Evolutionary conservation across 2,329 filamentous ascomycete species (phyloP), one percentile per base, ranked within the genome.

Genomic region (Epichloe bromicola): DNA sequence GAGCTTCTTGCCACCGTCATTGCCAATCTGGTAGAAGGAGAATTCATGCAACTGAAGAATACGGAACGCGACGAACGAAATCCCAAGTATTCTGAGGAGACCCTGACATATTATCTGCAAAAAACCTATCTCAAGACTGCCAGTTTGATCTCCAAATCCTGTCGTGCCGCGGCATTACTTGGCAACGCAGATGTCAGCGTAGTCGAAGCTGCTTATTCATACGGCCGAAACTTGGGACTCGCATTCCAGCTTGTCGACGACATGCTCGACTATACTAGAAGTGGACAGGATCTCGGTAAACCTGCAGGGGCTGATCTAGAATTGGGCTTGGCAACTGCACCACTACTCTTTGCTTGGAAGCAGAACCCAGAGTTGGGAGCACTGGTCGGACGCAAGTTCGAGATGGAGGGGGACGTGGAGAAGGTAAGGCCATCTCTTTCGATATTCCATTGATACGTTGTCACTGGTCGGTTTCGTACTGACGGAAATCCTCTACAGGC

Each of bases 21-120:
- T 59, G 91, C 93, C 43, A 98, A 98, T 66, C 74, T 98, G 26
- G 90, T 98, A 19, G 93, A 98, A 71, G 93, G 93, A 63, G 93
- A 98, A 69, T 97, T 98, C 73, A 98, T 98, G 93, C 93, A 98
- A 73, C 74, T 98, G 60, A 94, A 95, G 72, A 98, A 98, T 69
- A 97, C 93, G 1, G 87, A 86, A 44, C 76, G 80, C 57, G 91
- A 96, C 65, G 91, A 97, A 73, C 76, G 79, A 57, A 83, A 86
- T 58, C 91, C 91, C 1, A 72, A 77, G 10, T 97, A 86, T 79
- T 93, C 85, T 2, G 88, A 96, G 62, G 87, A 95, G 49, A 86
- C 89, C 1, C 78, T 98, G 55, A 79, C 82, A 26, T 97, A 98
- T 70, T 98, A 98, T 65, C 75, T 98, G 48, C 88, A 96, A 65